A percentile compares a stretch with the other conserved stretches of the same genome.
These are phyloP conservation scores for Globisporangium parvum DNA, from an alignment of 352 stramenopile species.

Conservation along the genomic window DNA sequence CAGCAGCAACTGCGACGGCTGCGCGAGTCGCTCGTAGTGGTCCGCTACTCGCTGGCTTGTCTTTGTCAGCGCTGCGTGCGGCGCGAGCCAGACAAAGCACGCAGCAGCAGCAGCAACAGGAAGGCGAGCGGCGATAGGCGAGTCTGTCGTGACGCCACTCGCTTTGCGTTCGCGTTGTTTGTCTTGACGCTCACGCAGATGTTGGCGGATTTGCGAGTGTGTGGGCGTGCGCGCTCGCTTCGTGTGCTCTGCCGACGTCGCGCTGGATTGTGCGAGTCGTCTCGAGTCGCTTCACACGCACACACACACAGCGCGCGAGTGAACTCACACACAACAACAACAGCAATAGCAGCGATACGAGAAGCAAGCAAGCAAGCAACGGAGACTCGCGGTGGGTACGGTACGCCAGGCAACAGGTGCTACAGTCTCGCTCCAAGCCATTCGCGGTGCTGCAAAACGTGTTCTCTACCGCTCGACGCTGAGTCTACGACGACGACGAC, in stretches of 20 bases:
- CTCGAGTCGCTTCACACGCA: background rate
- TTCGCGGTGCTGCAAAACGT: too few species aligned
- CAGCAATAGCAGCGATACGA: too few species aligned
- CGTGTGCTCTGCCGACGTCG: background rate
- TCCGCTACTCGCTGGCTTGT: background rate
- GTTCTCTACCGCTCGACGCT: too few species aligned
- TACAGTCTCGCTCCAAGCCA: background rate
- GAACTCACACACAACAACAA: too few species aligned
- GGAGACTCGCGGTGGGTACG: background rate
- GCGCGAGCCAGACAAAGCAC: background rate
- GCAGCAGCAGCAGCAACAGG: background rate
- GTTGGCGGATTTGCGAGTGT: background rate
- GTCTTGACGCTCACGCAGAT: conserved; percentile 1
- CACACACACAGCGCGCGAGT: too few species aligned
- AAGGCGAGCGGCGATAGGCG: too few species aligned
- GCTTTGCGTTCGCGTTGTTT: background rate
- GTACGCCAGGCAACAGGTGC: background rate
- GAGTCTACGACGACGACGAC: too few species aligned
- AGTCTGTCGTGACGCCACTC: background rate
- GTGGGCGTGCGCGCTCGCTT: background rate
- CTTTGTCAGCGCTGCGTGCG: background rate
- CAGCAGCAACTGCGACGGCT: background rate
- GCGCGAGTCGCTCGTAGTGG: background rate
- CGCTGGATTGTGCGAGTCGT: background rate
- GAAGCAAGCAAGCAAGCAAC: too few species aligned